Evolutionary conservation across 2,329 filamentous ascomycete genomes (phyloP).

Genomic region (Stagonosporopsis chrysanthemi): DNA sequence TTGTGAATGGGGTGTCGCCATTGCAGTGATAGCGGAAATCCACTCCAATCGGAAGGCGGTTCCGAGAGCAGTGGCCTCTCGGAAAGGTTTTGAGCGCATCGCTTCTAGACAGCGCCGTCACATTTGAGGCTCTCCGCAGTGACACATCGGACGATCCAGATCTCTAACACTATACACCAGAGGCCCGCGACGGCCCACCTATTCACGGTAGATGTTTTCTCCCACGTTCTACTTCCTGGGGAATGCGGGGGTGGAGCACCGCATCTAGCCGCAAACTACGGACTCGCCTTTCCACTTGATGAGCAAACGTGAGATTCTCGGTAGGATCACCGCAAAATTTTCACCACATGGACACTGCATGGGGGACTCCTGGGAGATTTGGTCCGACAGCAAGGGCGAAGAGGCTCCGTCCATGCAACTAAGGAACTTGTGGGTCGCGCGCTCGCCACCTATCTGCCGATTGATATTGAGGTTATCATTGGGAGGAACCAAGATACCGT

Average conservation of each 20-base stretch:
- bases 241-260: background rate
- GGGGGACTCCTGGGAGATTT: background rate
- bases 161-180: background rate
- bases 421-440: background rate
- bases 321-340: too few species aligned
- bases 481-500: background rate
- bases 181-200: background rate
- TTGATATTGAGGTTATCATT: background rate
- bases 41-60: conserved; percentile 2
- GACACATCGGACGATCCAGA: background rate
- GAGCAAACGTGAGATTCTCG: background rate
- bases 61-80: background rate
- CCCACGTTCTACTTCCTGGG: background rate
- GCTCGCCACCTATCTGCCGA: background rate
- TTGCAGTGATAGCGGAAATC: background rate
- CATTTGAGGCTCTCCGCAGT: background rate
- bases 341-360: background rate
- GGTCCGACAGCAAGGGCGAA: background rate
- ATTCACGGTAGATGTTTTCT: background rate
- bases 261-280: background rate
- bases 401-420: conserved; percentile 3
- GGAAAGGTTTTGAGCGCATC: background rate
- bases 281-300: too few species aligned
- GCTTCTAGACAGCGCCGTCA: background rate
- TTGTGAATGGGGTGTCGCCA: background rate